Evolutionary conservation across 2,329 filamentous ascomycete species (phyloP).

Genomic region (Akanthomyces uredinophilus): DNA sequence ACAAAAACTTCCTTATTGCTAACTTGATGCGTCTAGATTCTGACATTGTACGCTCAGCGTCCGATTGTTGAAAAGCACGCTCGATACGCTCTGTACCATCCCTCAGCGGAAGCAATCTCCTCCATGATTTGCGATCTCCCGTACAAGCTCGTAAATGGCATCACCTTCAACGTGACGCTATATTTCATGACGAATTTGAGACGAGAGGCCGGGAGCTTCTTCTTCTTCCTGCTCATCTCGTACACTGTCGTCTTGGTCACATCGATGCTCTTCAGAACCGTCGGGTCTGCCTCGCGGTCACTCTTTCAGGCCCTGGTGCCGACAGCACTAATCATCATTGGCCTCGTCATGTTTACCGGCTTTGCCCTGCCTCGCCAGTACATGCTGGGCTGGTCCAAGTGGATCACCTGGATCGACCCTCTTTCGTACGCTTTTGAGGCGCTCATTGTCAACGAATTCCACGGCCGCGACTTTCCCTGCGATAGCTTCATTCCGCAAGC

Average conservation of each 20-base stretch:
- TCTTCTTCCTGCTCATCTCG: conserved; percentile 76
- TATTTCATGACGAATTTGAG: conserved; percentile 86
- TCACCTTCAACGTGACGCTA: conserved; percentile 71
- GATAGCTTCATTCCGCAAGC: conserved; percentile 22
- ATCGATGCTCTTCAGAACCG: conserved; percentile 51
- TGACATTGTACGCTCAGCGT: conserved; percentile 81
- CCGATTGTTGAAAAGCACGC: conserved; percentile 88
- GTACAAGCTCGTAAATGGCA: conserved; percentile 62
- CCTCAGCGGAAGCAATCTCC: conserved; percentile 79
- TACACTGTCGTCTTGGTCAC: conserved; percentile 70
- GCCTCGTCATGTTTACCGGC: conserved; percentile 28
- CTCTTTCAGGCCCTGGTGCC: conserved; percentile 39
- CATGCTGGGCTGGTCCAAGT: conserved; percentile 60
- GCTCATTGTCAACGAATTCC: conserved; percentile 62
- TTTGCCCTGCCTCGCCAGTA: conserved; percentile 36
- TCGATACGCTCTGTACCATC: conserved; percentile 87
- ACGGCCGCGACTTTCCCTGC: conserved; percentile 23
- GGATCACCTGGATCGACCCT: conserved; percentile 62
- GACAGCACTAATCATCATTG: conserved; percentile 17
- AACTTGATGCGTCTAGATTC: conserved; percentile 42
- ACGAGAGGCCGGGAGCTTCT: conserved; percentile 69
- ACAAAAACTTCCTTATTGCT: conserved; percentile 22
- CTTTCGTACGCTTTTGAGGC: conserved; percentile 61
- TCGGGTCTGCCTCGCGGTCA: conserved; percentile 43
- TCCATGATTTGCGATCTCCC: conserved; percentile 86